Percentiles rank a stretch among this genome's conserved stretches.
Evolutionary conservation across 257 asterid species (phyloP).

Genomic region (Cordia subcordata): DNA sequence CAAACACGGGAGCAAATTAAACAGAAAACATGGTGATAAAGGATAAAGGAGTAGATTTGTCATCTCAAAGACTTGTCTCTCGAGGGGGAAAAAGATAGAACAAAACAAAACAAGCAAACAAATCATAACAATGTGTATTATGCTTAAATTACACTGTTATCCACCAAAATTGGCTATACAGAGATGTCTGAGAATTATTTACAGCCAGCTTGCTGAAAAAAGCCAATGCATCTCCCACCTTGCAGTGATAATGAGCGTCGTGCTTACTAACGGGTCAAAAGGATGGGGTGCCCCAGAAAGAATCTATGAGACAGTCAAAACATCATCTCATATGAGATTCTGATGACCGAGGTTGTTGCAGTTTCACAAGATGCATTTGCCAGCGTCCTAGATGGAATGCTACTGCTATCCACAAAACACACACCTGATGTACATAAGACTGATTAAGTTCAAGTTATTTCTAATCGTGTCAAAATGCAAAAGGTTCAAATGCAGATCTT

Average conservation of each 20-base stretch:
- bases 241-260: background rate
- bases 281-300: too few relatives aligned
- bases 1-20: too few relatives aligned
- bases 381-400: constrained; percentile 67
- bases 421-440: constrained; percentile 41
- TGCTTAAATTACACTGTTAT: too few relatives aligned
- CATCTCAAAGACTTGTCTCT: too few relatives aligned
- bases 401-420: constrained; percentile 61
- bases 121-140: too few relatives aligned
- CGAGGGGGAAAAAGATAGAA: too few relatives aligned
- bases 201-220: background rate
- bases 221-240: background rate
- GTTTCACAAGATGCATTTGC: constrained; percentile 57
- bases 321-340: constrained; percentile 29
- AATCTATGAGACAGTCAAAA: too few relatives aligned
- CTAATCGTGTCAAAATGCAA: background rate
- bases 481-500: background rate
- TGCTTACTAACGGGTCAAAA: too few relatives aligned
- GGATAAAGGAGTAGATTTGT: too few relatives aligned
- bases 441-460: background rate
- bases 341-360: constrained; percentile 31
- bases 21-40: too few relatives aligned
- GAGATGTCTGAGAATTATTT: background rate
- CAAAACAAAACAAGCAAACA: background rate
- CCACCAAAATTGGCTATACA: background rate